Base-by-base conservation (phyloP, 768 basidiomycete species). In the Xerocomellus amylosporus region DNA sequence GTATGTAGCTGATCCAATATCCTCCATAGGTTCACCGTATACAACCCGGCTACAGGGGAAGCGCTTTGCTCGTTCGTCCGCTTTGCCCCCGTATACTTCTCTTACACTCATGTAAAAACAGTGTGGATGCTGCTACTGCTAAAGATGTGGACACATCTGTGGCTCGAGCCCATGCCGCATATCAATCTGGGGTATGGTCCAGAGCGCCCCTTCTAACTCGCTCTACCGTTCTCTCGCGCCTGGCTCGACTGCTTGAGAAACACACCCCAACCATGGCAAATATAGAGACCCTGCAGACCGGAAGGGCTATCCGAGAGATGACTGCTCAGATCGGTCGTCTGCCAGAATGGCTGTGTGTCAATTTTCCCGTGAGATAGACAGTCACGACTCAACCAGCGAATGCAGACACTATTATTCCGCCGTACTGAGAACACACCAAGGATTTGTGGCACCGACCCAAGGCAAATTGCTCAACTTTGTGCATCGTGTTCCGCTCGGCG, bases 301-400 rank as follows among this genome's bases (percentile, higher is more conserved):
- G 90, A 12, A 77, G 90, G 50, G 75, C 88, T n/a, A 85, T 91
- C 43, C 77, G 88, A 13, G 91, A 94, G 71, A 92, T 94, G 90
- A 81, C 76, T 19, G 83, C 83, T 0, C 92, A 94, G 70, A 76
- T 94, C 4, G 74, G 78, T 1, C 77, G 92, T 37, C 75, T 93
- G 34, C 90, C 90, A 6, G 90, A 93, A 69, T 94, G 92, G 92
- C 76, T 93, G 88, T 91, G 60, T 68, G 87, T 74, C 5, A 17
- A 55, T 31, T 43, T 22, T 37, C 51, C 13, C 13, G 15, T 36
- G 40, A 48, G 10, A 26, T 17, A 24, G 34, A 31, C 42, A 6
- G 7, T 34, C 37, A 24, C 7, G 19, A 50, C 58, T 56, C 46
- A 56, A 45, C 38, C 49, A 43, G 22, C 22, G 31, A 36, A 43